Base-by-base conservation (phyloP, 2,329 filamentous ascomycete genomes). In the Catunica adiposa region DNA sequence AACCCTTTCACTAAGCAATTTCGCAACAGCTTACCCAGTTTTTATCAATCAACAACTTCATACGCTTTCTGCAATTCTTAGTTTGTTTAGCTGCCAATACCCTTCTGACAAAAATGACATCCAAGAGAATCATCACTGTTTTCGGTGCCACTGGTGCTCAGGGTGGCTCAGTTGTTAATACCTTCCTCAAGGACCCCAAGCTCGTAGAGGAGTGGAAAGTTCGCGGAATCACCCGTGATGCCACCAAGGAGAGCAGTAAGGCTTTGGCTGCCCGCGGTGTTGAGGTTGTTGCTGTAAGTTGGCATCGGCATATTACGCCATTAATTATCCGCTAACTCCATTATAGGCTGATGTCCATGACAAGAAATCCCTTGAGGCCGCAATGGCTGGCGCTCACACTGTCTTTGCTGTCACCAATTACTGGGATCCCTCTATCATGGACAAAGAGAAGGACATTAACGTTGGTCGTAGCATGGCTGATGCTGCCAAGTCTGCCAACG, bases 121-220 rank as follows among this genome's bases (percentile, higher is more conserved):
- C 23, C 29, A 58, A 58, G 60, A 69, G 69, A 58, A 63, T 69
- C 50, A 60, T 70, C 22, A 66, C 68, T 11, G 69, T 73, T n/a
- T 74, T 74, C 52, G 73, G 73, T 25, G 71, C 71, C 54, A 75
- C 73, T 2, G 73, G 73, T 56, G 68, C 69, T 59, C 73, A 77
- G 62, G 74, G 73, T 44, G 70, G 70, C 37, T 73, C 72, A 29
- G 71, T 76, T 29, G 66, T 75, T 56, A 59, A 63, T 2, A 64
- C 66, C 53, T 67, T 76, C 59, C 71, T 77, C 58, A 66, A 66
- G 54, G 70, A 77, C 65, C 62, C 73, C 2, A 63, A 61, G n/a
- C 67, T 74, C 15, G 70, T 67, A 38, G 65, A 68, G 29, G 64
- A 70, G 48, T 76, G 69, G 65, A 66, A 64, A 25, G 65, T 77